Evolutionary conservation across 2,329 filamentous ascomycete species (phyloP).

Genomic region (Aspergillus puulaauensis): DNA sequence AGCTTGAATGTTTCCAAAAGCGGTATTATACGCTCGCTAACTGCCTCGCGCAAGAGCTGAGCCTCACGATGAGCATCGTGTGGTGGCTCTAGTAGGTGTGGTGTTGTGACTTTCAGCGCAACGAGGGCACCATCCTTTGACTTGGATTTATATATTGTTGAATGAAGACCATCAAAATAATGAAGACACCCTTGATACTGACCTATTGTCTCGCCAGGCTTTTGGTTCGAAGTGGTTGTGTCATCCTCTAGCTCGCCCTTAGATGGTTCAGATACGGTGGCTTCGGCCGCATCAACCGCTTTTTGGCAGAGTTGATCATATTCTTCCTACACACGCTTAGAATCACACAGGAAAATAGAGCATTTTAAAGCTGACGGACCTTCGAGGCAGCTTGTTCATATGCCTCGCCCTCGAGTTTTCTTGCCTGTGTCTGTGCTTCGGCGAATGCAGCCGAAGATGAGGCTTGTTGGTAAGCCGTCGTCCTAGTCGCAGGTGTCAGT

Average conservation of each 20-base stretch:
- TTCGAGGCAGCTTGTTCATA: constrained; percentile 38
- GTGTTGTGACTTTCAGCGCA: constrained; percentile 84
- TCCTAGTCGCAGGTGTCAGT: constrained; percentile 37
- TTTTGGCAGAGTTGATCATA: constrained; percentile 48
- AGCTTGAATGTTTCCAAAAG: constrained; percentile 71
- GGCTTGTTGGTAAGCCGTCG: constrained; percentile 48
- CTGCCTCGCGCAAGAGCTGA: constrained; percentile 66
- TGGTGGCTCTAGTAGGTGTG: constrained; percentile 70
- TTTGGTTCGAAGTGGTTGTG: constrained; percentile 23
- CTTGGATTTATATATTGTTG: constrained; percentile 73
- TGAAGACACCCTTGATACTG: constrained; percentile 57
- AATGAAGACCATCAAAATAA: constrained; percentile 70
- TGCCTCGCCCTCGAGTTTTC: constrained; percentile 58
- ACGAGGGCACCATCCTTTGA: constrained; percentile 47
- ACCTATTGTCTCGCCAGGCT: constrained; percentile 49
- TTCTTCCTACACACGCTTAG: constrained; percentile 51
- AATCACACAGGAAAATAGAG: background rate
- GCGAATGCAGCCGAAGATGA: constrained; percentile 46
- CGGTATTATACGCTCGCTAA: constrained; percentile 60
- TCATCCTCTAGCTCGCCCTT: constrained; percentile 22
- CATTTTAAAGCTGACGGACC: constrained; percentile 21
- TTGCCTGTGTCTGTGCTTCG: constrained; percentile 59
- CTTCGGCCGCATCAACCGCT: constrained; percentile 35
- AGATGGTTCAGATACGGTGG: constrained; percentile 17
- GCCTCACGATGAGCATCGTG: constrained; percentile 81